phyloP scores from a whole-genome alignment of 1,284 basidiomycete species.

The Vanrija sp. region DNA sequence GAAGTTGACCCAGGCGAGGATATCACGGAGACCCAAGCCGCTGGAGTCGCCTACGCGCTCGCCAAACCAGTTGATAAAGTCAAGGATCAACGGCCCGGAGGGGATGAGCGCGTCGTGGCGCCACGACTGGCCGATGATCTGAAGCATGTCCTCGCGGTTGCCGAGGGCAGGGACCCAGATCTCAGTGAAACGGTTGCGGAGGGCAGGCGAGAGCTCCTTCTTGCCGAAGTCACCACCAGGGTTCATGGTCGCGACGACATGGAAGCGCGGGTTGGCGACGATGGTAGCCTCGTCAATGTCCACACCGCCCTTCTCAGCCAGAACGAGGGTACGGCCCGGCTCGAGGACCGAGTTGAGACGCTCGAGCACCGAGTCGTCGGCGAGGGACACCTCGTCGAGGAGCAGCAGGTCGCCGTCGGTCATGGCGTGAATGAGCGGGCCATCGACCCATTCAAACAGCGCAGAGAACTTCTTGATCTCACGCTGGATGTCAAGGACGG shows the following conservation, averaged over 20 bases:
- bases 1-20: slow-evolving; percentile 90
- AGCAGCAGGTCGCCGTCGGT: slow-evolving; percentile 76
- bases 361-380: slow-evolving; percentile 97
- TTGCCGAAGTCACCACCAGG: slow-evolving; percentile 99
- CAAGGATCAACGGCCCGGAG: slow-evolving; percentile 67
- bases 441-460: slow-evolving; percentile 95
- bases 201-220: slow-evolving; percentile 94
- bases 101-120: slow-evolving; percentile 55
- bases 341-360: slow-evolving; percentile 96
- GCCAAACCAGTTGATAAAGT: slow-evolving; percentile 80
- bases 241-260: slow-evolving; percentile 98
- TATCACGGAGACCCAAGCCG: slow-evolving; percentile 77
- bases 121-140: slow-evolving; percentile 78
- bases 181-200: slow-evolving; percentile 97
- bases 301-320: slow-evolving; percentile 86
- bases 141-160: slow-evolving; percentile 66
- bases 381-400: slow-evolving; percentile 95
- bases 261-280: slow-evolving; percentile 66
- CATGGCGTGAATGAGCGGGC: slow-evolving; percentile 93
- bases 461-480: slow-evolving; percentile 57
- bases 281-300: slow-evolving; percentile 67
- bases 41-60: slow-evolving; percentile 58
- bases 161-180: slow-evolving; percentile 95
- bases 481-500: slow-evolving; percentile 12
- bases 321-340: slow-evolving; percentile 78